These are phyloP conservation scores for Fusarium verticillioides DNA, from an alignment of 2,329 filamentous ascomycete genomes.

Conservation along the genomic window DNA sequence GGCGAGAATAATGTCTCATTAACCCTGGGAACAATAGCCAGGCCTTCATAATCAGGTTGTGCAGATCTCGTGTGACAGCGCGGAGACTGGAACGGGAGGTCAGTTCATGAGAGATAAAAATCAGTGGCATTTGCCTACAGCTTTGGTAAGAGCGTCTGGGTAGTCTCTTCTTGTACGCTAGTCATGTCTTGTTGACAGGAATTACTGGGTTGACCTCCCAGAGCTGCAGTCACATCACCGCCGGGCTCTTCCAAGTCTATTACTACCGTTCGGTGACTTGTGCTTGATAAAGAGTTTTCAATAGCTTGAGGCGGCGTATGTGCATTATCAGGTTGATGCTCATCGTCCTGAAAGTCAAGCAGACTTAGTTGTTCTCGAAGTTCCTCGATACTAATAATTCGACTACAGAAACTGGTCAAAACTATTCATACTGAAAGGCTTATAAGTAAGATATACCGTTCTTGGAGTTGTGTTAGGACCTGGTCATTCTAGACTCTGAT, in stretches of 20 bases:
- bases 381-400: neutral
- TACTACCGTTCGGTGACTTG: neutral
- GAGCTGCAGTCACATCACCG: too few species aligned
- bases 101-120: too few species aligned
- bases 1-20: neutral
- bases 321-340: too few species aligned
- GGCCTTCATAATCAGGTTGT: neutral
- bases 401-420: neutral
- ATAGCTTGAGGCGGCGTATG: neutral
- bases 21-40: neutral
- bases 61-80: neutral
- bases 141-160: neutral
- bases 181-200: neutral
- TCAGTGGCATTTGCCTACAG: neutral
- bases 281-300: neutral
- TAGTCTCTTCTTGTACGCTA: neutral
- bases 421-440: rapidly evolving
- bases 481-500: neutral
- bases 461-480: neutral
- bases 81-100: neutral
- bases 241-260: neutral
- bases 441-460: neutral
- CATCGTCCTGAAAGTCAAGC: neutral
- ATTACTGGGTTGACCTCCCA: too few species aligned
- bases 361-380: neutral